Base-by-base conservation (phyloP, 1,139 yeast genomes). In the Casaregolazyma suthepensis region DNA sequence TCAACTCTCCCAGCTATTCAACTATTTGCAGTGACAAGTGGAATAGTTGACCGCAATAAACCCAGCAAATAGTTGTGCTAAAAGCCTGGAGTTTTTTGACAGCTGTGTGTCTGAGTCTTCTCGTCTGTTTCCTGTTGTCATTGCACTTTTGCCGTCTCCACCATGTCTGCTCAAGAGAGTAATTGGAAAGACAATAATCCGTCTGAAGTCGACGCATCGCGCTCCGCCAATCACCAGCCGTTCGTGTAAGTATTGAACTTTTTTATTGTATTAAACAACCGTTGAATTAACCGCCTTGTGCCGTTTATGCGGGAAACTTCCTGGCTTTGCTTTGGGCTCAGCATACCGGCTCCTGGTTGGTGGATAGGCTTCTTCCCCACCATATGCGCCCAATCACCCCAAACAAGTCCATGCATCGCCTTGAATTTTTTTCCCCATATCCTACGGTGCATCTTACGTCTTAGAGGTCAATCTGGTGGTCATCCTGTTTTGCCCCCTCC, bases 401-500 rank as follows among this genome's bases (percentile, higher is more conserved):
- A 26, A 26, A 17, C 40, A 35, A 35, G 13, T 35, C 17, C 17
- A 35, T 35, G 17, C 17, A 35, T n/a, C 4, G 9, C 5, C 17
- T 35, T 26, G 31, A 26, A 26, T 26, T 26, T 35, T 35, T 35
- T n/a, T 35, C 40, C 13, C 9, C 40, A 15, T 35, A 5, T 35
- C 17, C 2, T 6, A 15, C 40, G 40, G 40, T 35, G 13, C 40
- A 35, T 35, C 2, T 35, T 35, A n/a, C 13, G 13, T 13, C 42
- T 40, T 37, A 52, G 52, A 23, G 46, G 50, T 43, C 55, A 53
- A 43, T 52, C 40, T 37, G 51, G 54, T 35, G 52, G 55, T 10
- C 55, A 53, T 46, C 55, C 55, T 23, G 55, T 53, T 19, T 38
- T 53, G 37, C 55, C 55, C 12, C 55, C 55, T 37, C 55, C 55